Percentiles rank a stretch among this genome's conserved stretches.
Evolutionary conservation across 768 basidiomycete species (phyloP).

Genomic region (Amanita phalloides): DNA sequence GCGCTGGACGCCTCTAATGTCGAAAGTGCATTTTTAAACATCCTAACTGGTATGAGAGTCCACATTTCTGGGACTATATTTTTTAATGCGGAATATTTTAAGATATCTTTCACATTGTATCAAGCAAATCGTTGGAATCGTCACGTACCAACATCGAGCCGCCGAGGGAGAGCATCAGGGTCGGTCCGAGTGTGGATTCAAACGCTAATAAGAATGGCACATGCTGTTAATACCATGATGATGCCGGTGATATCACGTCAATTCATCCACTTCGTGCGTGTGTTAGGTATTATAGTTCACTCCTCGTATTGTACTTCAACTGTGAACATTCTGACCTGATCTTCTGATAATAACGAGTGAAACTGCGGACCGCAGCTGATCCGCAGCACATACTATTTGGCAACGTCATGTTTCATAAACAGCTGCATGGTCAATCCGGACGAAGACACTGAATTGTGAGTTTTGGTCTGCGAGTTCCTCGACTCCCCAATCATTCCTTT

Average conservation of each 20-base stretch:
- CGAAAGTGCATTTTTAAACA: slow-evolving; percentile 94
- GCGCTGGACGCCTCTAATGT: slow-evolving; percentile 99
- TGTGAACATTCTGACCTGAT: background rate
- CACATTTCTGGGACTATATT: background rate
- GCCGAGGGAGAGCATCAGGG: slow-evolving; percentile 77
- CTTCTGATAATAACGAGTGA: background rate
- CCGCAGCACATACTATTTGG: background rate
- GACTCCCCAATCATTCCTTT: slow-evolving; percentile 1
- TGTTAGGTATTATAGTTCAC: slow-evolving; percentile 2
- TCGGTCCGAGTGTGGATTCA: slow-evolving; percentile 64
- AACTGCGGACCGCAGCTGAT: background rate
- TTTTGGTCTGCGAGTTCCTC: background rate
- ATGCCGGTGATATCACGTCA: background rate
- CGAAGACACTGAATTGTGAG: slow-evolving; percentile 97
- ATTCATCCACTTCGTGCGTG: background rate
- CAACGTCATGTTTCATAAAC: background rate
- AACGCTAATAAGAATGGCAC: slow-evolving; percentile 44
- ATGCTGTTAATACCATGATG: slow-evolving; percentile 40
- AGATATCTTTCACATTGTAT: slow-evolving; percentile 98
- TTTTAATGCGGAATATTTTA: slow-evolving; percentile 6
- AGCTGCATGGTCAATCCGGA: slow-evolving; percentile 60
- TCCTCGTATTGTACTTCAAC: background rate
- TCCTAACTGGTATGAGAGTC: slow-evolving; percentile 65
- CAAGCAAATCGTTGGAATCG: slow-evolving; percentile 89
- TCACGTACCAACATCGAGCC: slow-evolving; percentile 68